Evolutionary conservation across 1,284 basidiomycete species (phyloP).

Genomic region (Cutaneotrichosporon mucoides): DNA sequence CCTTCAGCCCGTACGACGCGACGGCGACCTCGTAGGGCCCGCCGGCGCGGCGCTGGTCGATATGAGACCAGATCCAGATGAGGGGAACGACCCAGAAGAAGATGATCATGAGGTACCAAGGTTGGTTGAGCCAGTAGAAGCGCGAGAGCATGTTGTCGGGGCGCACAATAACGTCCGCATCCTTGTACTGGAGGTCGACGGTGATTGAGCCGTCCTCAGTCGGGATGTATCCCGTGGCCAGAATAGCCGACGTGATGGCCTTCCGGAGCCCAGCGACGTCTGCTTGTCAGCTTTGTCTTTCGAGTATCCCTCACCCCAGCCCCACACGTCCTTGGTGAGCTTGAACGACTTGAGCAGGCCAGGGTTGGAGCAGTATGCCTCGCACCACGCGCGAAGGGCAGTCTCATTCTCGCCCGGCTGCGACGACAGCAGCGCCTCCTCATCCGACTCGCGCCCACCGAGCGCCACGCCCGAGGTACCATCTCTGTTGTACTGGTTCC

Average conservation of each 20-base stretch:
- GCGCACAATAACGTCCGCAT: conserved; percentile 56
- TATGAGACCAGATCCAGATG: conserved; percentile 51
- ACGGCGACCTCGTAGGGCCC: conserved; percentile 27
- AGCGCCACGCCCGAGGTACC: neutral
- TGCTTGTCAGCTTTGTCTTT: too few relatives aligned
- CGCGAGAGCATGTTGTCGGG: conserved; percentile 61
- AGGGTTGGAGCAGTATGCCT: conserved; percentile 61
- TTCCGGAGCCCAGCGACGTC: conserved; percentile 48
- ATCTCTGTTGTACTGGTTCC: neutral
- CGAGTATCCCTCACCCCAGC: conserved; percentile 53
- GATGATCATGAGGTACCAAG: conserved; percentile 56
- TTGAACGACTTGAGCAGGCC: conserved; percentile 64
- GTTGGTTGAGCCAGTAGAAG: conserved; percentile 53
- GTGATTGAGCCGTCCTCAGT: conserved; percentile 40
- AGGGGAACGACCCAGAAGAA: conserved; percentile 61
- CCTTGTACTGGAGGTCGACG: conserved; percentile 54
- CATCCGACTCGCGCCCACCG: conserved; percentile 5
- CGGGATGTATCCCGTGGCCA: conserved; percentile 57
- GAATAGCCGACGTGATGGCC: conserved; percentile 57
- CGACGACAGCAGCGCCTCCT: conserved; percentile 14
- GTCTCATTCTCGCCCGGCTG: neutral
- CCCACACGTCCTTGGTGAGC: conserved; percentile 62
- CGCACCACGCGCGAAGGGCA: conserved; percentile 61
- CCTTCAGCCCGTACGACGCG: conserved; percentile 34
- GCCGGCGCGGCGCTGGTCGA: conserved; percentile 22